These are phyloP conservation scores for Eimeria praecox DNA, from an alignment of 169 alveolate species.

Conservation along the genomic window DNA sequence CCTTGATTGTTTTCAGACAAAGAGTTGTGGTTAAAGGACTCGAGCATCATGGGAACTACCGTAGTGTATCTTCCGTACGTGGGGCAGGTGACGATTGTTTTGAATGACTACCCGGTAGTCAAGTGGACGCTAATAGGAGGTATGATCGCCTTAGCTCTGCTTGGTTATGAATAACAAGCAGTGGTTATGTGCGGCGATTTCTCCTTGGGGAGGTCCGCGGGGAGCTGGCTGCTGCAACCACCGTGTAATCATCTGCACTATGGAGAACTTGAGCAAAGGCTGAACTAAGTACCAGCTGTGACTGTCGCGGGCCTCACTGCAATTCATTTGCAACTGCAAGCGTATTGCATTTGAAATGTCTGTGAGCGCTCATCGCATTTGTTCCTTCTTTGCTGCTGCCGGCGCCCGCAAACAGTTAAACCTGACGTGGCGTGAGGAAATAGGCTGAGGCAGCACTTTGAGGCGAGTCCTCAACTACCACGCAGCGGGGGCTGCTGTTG, in stretches of 20 bases:
- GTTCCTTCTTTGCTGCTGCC: not conserved
- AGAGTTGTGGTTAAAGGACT: slow-evolving; percentile 90
- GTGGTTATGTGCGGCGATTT: slow-evolving; percentile 28
- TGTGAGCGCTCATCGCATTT: not conserved
- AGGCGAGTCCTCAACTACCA: not conserved
- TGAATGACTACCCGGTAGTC: slow-evolving; percentile 94
- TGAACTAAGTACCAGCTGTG: not conserved
- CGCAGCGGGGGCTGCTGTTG: not conserved
- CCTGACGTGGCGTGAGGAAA: not conserved
- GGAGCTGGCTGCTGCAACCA: not conserved
- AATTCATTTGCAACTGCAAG: not conserved
- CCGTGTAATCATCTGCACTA: not conserved
- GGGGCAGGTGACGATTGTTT: slow-evolving; percentile 94
- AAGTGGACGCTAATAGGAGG: slow-evolving; percentile 84
- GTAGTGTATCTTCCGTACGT: slow-evolving; percentile 94
- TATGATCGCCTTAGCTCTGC: slow-evolving; percentile 84
- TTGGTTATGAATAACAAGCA: slow-evolving; percentile 83
- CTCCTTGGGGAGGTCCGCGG: not conserved
- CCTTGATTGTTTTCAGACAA: slow-evolving; percentile 82
- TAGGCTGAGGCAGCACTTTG: not conserved
- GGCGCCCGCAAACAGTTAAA: not conserved
- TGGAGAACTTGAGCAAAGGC: not conserved
- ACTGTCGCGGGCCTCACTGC: not conserved
- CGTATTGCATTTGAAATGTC: not conserved
- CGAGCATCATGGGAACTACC: slow-evolving; percentile 94